Conservation (phyloP, 768 basidiomycete species). For the Rhodotorula toruloides region DNA sequence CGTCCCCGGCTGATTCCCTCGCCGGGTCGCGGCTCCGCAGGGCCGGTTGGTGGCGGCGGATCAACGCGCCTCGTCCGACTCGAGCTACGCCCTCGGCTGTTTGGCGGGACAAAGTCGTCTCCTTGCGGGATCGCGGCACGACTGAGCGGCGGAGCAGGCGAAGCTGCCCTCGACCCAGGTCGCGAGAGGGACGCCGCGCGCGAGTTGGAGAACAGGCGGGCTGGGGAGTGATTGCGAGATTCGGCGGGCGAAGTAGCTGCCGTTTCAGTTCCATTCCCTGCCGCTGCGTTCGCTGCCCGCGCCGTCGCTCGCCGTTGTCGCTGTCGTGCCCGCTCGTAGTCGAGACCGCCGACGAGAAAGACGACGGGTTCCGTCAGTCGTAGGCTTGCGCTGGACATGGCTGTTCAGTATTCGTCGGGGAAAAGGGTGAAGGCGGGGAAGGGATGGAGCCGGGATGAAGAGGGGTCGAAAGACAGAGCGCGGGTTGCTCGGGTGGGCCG, state of each 20-base stretch:
- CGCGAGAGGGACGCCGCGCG: constrained; percentile 3
- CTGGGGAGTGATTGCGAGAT: constrained; percentile 17
- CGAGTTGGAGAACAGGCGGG: background rate
- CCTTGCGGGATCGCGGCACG: background rate
- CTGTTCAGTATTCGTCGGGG: background rate
- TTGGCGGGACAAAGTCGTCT: constrained; percentile 22
- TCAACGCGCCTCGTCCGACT: constrained; percentile 7
- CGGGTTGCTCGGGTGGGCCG: too few species aligned
- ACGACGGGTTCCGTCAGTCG: constrained; percentile 37
- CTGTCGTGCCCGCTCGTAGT: constrained; percentile 33
- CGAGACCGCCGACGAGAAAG: constrained; percentile 33
- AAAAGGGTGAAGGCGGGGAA: background rate
- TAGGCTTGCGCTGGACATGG: constrained; percentile 25
- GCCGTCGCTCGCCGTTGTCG: constrained; percentile 21
- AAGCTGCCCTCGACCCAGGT: constrained; percentile 8
- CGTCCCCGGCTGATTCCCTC: constrained; percentile 19
- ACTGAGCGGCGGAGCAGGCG: constrained; percentile 1
- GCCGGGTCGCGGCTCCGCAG: background rate
- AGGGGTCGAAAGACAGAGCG: too few species aligned
- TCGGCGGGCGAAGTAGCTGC: constrained; percentile 6
- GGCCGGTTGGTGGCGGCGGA: too few species aligned
- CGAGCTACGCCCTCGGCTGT: constrained; percentile 20
- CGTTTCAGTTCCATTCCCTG: too few species aligned
- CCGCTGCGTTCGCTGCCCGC: constrained; percentile 1
- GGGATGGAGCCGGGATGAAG: background rate